Conservation (phyloP, 1,284 basidiomycete species). For the Cryptococcus wingfieldii region DNA sequence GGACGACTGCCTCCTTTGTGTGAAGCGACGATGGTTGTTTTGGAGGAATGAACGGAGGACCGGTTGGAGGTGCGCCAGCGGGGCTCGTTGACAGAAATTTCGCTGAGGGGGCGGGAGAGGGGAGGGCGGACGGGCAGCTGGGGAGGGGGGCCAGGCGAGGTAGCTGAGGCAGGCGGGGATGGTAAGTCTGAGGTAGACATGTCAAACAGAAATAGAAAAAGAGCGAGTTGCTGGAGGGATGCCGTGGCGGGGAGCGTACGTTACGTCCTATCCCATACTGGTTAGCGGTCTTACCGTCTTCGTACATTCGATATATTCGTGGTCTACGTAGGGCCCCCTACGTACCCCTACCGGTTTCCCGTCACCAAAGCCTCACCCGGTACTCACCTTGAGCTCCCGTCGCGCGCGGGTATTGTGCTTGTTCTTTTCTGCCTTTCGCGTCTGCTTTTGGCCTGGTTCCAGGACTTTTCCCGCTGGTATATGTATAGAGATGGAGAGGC, state of each 20-base stretch:
- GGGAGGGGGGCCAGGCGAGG: neutral
- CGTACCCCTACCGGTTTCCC: no score
- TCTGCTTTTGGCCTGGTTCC: no score
- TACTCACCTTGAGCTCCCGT: no score
- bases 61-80: slow-evolving; percentile 15
- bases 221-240: neutral
- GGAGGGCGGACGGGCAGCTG: slow-evolving; percentile 2
- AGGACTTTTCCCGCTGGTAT: no score
- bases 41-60: slow-evolving; percentile 15
- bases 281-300: no score
- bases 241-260: neutral
- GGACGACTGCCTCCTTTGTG: slow-evolving; percentile 13
- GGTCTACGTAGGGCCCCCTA: no score
- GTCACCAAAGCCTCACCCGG: no score
- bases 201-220: neutral
- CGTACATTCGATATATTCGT: no score
- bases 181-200: neutral
- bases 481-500: no score
- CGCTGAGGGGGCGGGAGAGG: slow-evolving; percentile 26
- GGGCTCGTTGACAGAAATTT: slow-evolving; percentile 29
- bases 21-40: slow-evolving; percentile 1
- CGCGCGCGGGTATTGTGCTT: no score
- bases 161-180: neutral
- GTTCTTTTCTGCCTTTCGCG: no score
- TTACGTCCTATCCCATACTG: no score